Conservation (phyloP, 2,329 filamentous ascomycete genomes). For the Alternaria arborescens region DNA sequence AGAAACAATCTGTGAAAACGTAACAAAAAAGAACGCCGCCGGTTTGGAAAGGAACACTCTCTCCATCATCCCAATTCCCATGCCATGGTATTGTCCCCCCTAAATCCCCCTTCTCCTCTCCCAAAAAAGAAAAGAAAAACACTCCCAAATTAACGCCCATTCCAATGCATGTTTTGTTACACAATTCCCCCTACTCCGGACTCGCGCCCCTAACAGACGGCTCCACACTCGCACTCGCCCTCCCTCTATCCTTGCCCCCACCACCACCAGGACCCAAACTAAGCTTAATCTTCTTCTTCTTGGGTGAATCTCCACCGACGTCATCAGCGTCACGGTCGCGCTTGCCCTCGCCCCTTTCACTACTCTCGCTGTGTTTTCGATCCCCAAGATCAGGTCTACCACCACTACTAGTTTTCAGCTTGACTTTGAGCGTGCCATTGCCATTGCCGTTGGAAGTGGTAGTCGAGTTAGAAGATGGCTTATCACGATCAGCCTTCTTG, state of each 20-base stretch:
- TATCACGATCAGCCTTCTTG: conserved; percentile 52
- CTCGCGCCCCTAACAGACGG: conserved; percentile 11
- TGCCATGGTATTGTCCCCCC: conserved; percentile 1
- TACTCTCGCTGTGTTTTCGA: conserved; percentile 41
- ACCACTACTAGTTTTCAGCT: conserved; percentile 40
- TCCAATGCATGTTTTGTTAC: background rate
- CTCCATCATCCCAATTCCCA: background rate
- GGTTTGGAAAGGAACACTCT: background rate
- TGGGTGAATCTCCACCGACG: conserved; percentile 39
- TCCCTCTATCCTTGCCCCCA: conserved; percentile 24
- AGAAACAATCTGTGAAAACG: background rate
- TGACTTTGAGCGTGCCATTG: conserved; percentile 40
- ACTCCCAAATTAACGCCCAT: background rate
- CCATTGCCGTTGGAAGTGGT: background rate
- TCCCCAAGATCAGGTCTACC: conserved; percentile 33
- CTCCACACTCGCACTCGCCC: conserved; percentile 25
- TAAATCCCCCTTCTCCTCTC: background rate
- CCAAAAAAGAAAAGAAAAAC: no score
- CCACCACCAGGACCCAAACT: conserved; percentile 19
- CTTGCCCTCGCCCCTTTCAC: conserved; percentile 44
- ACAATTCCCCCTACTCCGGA: conserved; percentile 5
- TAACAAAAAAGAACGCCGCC: background rate
- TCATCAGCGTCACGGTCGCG: conserved; percentile 47
- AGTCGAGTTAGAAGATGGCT: background rate
- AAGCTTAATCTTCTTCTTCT: conserved; percentile 52